Base-by-base conservation (phyloP, 169 alveolate genomes). In the Theileria orientalis region DNA sequence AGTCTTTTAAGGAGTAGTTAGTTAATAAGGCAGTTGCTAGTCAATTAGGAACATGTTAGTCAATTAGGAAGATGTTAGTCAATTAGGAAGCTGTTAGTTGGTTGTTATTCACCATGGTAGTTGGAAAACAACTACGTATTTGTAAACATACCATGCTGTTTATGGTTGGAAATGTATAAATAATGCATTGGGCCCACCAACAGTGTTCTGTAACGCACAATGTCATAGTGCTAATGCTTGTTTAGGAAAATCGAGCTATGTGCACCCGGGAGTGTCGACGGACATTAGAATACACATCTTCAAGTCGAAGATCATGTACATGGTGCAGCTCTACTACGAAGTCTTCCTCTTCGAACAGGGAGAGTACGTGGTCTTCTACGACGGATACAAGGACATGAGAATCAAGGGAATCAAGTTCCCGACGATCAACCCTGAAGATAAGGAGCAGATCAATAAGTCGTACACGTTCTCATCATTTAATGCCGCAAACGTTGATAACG, bases 261-360 rank as follows among this genome's bases (percentile, higher is more conserved):
- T 84, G 25, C 94, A 89, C 66, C 94, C 91, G 49, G 94, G 94
- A 0, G 90, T 89, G 23, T 85, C 94, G 29, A 89, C 92, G 16
- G 94, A 89, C 66, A 85, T 85, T 6, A 73, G 94, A 52, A 84
- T 89, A 7, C 94, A 89, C 59, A 85, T 89, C 40, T 83, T 88
- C 54, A 88, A 88, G 66, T 82, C 91, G 40, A 88, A 84, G 75
- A 75, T 83, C 14, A 37, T 83, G 19, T 84, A 84, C 68, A 78
- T 83, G 90, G 25, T 88, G 30, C 91, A 88, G 32, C 80, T 88
- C 41, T 83, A 91, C 87, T 87, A 84, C n/a, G 94, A 89, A 64
- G 74, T 83, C 3, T 85, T 84, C 69, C 61, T 89, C 44, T 73
- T 85, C 41, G 90, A 89, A 37, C 90, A 85, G 60, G 88, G 80